A percentile compares a stretch with the other conserved stretches of the same genome.
These are phyloP conservation scores for Colletotrichum sidae DNA, from an alignment of 2,329 filamentous ascomycete species.

Conservation along the genomic window DNA sequence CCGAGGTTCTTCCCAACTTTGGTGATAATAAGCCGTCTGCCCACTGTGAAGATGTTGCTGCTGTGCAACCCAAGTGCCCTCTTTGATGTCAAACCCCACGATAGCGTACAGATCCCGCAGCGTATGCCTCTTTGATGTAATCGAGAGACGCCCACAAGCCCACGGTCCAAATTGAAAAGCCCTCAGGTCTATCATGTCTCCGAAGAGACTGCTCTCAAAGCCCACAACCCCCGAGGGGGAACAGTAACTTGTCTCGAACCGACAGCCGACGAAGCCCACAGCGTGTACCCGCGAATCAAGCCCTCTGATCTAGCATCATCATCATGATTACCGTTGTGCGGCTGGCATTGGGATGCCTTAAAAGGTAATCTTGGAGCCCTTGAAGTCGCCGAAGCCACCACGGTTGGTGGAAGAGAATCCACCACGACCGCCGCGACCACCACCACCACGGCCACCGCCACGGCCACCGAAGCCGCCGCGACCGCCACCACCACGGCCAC, in stretches of 20 bases:
- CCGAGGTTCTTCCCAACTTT: slow-evolving; percentile 48
- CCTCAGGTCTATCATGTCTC: slow-evolving; percentile 67
- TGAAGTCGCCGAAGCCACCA: slow-evolving; percentile 57
- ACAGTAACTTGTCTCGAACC: slow-evolving; percentile 56
- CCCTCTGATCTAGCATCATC: slow-evolving; percentile 49
- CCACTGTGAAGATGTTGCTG: slow-evolving; percentile 39
- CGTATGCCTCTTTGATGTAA: slow-evolving; percentile 21
- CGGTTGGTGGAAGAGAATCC: slow-evolving; percentile 59
- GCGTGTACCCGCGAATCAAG: slow-evolving; percentile 55
- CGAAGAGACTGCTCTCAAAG: slow-evolving; percentile 62
- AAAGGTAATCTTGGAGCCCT: slow-evolving; percentile 85
- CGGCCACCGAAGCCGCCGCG: slow-evolving; percentile 62
- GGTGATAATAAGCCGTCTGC: slow-evolving; percentile 40
- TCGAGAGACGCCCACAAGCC: slow-evolving; percentile 44
- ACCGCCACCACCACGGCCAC: slow-evolving; percentile 58
- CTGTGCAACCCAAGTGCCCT: slow-evolving; percentile 44
- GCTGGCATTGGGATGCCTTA: slow-evolving; percentile 45
- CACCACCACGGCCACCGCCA: slow-evolving; percentile 61
- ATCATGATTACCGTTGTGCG: slow-evolving; percentile 49
- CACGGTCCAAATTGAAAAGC: slow-evolving; percentile 54
- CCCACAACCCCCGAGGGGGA: slow-evolving; percentile 57
- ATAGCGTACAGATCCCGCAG: slow-evolving; percentile 37
- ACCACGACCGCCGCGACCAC: slow-evolving; percentile 65
- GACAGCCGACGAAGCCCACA: slow-evolving; percentile 69
- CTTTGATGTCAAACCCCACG: slow-evolving; percentile 40